A percentile compares a stretch with the other conserved stretches of the same genome.
phyloP scores from a whole-genome alignment of 345 rosid genomes.

The Dipteronia sinensis region DNA sequence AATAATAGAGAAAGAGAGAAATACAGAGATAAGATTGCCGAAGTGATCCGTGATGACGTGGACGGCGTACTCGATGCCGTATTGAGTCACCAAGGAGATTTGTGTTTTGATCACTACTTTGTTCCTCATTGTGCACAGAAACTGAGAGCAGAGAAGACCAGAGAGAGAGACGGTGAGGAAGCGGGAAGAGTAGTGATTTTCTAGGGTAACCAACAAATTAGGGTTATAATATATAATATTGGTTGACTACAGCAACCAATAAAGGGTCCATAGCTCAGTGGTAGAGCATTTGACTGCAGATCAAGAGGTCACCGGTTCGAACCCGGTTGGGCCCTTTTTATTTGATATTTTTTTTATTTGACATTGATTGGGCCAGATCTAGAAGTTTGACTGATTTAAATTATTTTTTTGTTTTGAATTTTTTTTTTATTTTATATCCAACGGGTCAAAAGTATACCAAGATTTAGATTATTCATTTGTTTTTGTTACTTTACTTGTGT shows the following conservation, averaged over 20 bases:
- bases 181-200: not conserved
- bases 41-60: slow-evolving; percentile 74
- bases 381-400: no score
- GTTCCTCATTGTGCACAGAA: not conserved
- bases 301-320: slow-evolving; percentile 77
- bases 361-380: no score
- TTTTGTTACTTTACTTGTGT: no score
- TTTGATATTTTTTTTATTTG: not conserved
- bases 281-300: slow-evolving; percentile 90
- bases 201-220: not conserved
- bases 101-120: not conserved
- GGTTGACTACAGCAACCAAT: no score
- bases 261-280: slow-evolving; percentile 79
- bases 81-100: slow-evolving; percentile 34
- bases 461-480: no score
- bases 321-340: slow-evolving; percentile 31
- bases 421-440: no score
- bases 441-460: no score
- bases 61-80: slow-evolving; percentile 69
- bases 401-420: no score
- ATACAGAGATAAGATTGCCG: slow-evolving; percentile 66
- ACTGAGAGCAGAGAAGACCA: not conserved
- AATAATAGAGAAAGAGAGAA: slow-evolving; percentile 2
- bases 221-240: no score
- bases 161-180: not conserved